Percentiles rank a stretch among this genome's conserved stretches.
Conservation (phyloP, 331 rosid genomes). For the Spiraea crenata region DNA sequence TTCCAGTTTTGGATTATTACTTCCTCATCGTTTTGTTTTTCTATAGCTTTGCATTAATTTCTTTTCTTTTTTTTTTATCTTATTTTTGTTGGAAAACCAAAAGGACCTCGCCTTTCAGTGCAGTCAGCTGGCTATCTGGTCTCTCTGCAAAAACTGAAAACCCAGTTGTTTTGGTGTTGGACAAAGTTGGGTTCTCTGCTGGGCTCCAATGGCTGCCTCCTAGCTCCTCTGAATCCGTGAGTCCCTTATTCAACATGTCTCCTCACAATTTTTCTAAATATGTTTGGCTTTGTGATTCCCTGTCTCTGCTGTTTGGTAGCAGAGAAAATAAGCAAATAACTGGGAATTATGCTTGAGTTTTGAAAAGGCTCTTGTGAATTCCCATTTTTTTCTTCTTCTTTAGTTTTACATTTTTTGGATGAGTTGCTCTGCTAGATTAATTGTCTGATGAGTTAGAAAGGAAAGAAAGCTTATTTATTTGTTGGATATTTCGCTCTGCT, state of each 20-base stretch:
- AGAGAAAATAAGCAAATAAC: conserved; percentile 6
- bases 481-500: neutral
- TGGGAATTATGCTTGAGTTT: conserved; percentile 19
- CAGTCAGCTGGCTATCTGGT: conserved; percentile 7
- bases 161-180: neutral
- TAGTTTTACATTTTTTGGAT: neutral
- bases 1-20: neutral
- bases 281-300: neutral
- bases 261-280: neutral
- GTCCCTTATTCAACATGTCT: conserved; percentile 19
- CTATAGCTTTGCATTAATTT: neutral
- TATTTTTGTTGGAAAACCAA: too few species aligned
- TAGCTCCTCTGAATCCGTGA: conserved; percentile 34
- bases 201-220: conserved; percentile 36
- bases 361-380: conserved; percentile 1
- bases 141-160: neutral
- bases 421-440: neutral
- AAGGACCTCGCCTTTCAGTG: neutral
- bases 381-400: neutral
- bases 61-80: too few species aligned
- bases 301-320: conserved; percentile 12
- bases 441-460: neutral
- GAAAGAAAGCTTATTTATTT: neutral
- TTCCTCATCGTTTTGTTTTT: neutral
- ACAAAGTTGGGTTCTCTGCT: conserved; percentile 17